Percentiles rank a stretch among this genome's conserved stretches.
phyloP scores from a whole-genome alignment of 2,329 filamentous ascomycete genomes.

The Curvularia hawaiiensis region DNA sequence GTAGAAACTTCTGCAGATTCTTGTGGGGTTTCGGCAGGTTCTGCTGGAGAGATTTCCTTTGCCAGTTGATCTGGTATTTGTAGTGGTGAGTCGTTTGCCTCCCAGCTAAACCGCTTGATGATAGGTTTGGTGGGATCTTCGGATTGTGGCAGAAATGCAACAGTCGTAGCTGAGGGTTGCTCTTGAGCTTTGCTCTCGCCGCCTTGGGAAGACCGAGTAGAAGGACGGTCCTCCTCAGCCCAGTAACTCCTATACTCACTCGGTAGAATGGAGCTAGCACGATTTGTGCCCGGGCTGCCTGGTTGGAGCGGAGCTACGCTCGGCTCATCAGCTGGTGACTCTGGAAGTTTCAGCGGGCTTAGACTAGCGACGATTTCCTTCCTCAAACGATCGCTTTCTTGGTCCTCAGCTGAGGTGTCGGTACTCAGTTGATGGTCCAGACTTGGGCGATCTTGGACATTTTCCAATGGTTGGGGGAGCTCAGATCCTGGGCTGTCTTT shows the following conservation, averaged over 20 bases:
- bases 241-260: conserved; percentile 73
- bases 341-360: conserved; percentile 43
- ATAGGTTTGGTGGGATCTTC: conserved; percentile 24
- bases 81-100: conserved; percentile 24
- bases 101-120: conserved; percentile 43
- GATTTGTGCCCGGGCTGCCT: conserved; percentile 32
- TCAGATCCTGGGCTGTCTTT: conserved; percentile 50
- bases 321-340: conserved; percentile 22
- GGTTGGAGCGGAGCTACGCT: conserved; percentile 36
- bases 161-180: conserved; percentile 13
- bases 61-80: conserved; percentile 19
- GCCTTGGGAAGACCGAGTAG: conserved; percentile 41
- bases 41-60: conserved; percentile 12
- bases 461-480: conserved; percentile 28
- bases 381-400: conserved; percentile 72
- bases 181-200: conserved; percentile 26
- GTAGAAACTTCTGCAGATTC: conserved; percentile 16
- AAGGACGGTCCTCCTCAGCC: conserved; percentile 55
- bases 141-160: conserved; percentile 16
- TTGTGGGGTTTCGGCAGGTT: conserved; percentile 17
- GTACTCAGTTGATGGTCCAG: conserved; percentile 52
- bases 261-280: conserved; percentile 68
- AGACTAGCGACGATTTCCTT: conserved; percentile 78
- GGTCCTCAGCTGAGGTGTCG: conserved; percentile 60
- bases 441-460: conserved; percentile 28